Evolutionary conservation across 73 alveolate genomes (phyloP).

Genomic region (Tetrahymena malaccensis): DNA sequence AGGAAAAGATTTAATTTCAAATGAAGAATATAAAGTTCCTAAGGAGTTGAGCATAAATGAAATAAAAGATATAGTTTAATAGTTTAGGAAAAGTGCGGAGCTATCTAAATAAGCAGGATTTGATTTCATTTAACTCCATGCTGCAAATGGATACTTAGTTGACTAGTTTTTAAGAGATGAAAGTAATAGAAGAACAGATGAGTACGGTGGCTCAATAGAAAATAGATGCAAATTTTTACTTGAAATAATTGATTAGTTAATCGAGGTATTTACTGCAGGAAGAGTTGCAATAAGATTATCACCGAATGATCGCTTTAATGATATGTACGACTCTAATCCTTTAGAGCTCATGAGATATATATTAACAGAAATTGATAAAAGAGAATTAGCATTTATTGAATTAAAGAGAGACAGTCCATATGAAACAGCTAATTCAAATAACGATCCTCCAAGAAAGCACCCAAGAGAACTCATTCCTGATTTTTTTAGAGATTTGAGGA

Average conservation of each 20-base stretch:
- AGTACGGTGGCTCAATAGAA: constrained; percentile 80
- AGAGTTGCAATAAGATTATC: constrained; percentile 53
- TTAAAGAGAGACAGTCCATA: constrained; percentile 16
- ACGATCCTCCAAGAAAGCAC: background rate
- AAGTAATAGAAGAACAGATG: constrained; percentile 71
- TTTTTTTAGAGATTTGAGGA: constrained; percentile 1
- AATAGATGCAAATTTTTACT: constrained; percentile 65
- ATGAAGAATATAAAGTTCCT: constrained; percentile 4
- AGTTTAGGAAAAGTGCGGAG: constrained; percentile 56
- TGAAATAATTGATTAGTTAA: constrained; percentile 54
- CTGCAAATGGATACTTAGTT: constrained; percentile 63
- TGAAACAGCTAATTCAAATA: background rate
- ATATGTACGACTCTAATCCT: constrained; percentile 49
- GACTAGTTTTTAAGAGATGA: constrained; percentile 57
- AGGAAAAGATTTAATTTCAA: background rate
- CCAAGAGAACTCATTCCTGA: constrained; percentile 17
- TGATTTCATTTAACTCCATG: constrained; percentile 81
- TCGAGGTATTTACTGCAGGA: constrained; percentile 22
- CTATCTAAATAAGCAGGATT: constrained; percentile 76
- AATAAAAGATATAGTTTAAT: constrained; percentile 47
- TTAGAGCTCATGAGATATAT: constrained; percentile 12
- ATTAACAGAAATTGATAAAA: background rate
- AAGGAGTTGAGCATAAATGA: constrained; percentile 41
- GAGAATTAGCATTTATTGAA: constrained; percentile 19
- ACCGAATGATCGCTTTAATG: constrained; percentile 33